phyloP scores from a whole-genome alignment of 495 filamentous ascomycete species.

The Xylaria cubensis region DNA sequence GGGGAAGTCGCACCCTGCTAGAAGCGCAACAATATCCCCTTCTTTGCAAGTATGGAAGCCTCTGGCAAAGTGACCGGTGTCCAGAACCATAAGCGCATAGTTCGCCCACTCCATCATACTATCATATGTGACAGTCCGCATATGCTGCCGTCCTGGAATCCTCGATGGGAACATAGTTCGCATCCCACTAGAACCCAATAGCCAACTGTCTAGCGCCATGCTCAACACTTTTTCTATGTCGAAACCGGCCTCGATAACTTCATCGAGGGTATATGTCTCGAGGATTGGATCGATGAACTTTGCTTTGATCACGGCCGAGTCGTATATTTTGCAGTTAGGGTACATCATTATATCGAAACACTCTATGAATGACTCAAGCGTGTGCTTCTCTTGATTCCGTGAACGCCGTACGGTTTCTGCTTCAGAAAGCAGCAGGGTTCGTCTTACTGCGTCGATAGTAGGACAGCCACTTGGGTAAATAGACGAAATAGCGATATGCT shows the following conservation, averaged over 20 bases:
- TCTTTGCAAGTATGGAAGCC: background rate
- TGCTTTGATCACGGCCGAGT: background rate
- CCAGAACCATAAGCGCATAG: slow-evolving; percentile 5
- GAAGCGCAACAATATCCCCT: slow-evolving; percentile 4
- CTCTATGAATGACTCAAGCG: background rate
- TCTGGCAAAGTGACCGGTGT: background rate
- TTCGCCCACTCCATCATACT: background rate
- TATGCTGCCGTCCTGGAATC: background rate
- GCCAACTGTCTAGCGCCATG: background rate
- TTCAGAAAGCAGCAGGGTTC: background rate
- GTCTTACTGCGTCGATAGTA: background rate
- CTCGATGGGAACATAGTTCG: background rate
- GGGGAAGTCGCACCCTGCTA: background rate
- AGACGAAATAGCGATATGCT: background rate
- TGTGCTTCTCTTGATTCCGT: background rate
- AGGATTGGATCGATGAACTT: background rate
- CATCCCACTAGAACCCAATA: background rate
- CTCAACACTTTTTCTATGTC: background rate
- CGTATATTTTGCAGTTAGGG: slow-evolving; percentile 3
- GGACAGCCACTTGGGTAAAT: background rate
- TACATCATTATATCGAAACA: slow-evolving; percentile 5
- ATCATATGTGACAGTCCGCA: background rate
- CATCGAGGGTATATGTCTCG: background rate
- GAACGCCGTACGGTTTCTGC: background rate
- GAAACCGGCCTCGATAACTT: too few relatives aligned